phyloP scores from a whole-genome alignment of 805 yeast species.

The Pichia thaimueangensis region DNA sequence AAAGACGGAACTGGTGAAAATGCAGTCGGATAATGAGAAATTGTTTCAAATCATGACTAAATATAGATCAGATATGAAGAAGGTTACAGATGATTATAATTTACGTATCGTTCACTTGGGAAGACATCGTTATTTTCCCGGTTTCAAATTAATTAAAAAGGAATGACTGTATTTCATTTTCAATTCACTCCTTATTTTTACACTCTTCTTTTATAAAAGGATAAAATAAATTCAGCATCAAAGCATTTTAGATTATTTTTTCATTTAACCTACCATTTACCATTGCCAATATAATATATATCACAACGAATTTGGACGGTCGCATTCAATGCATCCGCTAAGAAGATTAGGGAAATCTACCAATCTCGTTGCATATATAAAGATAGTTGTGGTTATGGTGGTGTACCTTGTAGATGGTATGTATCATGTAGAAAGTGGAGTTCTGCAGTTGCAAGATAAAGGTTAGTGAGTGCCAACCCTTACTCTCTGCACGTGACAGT shows the following conservation, averaged over 20 bases:
- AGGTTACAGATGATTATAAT: slow-evolving; percentile 5
- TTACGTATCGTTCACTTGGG: slow-evolving; percentile 28
- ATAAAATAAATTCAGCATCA: neutral
- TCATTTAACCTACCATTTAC: neutral
- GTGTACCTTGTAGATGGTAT: no score
- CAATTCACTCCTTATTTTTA: no score
- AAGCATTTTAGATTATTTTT: neutral
- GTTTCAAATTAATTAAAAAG: slow-evolving; percentile 18
- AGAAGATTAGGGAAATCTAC: slow-evolving; percentile 48
- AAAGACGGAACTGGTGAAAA: slow-evolving; percentile 7
- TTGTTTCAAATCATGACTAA: neutral
- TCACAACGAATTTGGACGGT: slow-evolving; percentile 39
- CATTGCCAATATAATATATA: no score
- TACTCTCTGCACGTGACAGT: neutral
- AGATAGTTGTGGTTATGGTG: no score
- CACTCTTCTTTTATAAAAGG: no score
- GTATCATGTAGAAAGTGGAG: no score
- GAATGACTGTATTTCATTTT: no score
- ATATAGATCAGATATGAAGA: neutral
- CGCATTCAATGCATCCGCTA: slow-evolving; percentile 49
- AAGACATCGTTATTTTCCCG: slow-evolving; percentile 45
- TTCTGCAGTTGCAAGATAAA: no score
- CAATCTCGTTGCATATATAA: no score
- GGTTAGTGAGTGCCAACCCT: slow-evolving; percentile 3
- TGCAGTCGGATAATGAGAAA: slow-evolving; percentile 5